Percentiles rank a stretch among this genome's conserved stretches.
These are phyloP conservation scores for Boletellus ananas DNA, from an alignment of 768 basidiomycete genomes.

Conservation along the genomic window DNA sequence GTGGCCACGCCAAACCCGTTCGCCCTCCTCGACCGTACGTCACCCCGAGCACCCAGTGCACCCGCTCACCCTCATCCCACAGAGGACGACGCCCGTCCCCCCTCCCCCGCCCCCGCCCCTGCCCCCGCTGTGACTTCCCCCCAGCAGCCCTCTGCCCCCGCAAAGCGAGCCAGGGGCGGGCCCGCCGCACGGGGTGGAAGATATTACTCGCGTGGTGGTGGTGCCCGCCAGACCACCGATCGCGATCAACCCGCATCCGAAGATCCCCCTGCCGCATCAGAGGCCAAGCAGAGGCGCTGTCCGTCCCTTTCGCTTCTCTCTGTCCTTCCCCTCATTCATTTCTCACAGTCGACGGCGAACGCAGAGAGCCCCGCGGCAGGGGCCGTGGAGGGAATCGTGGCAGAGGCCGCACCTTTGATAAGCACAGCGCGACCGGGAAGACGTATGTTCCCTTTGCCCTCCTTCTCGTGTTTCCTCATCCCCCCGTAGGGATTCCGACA, in stretches of 20 bases:
- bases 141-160: slow-evolving; percentile 35
- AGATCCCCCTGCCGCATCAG: slow-evolving; percentile 34
- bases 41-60: background rate
- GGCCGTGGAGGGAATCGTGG: slow-evolving; percentile 46
- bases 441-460: slow-evolving; percentile 46
- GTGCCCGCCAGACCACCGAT: slow-evolving; percentile 39
- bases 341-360: slow-evolving; percentile 39
- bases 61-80: slow-evolving; percentile 8
- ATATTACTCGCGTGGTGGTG: slow-evolving; percentile 71
- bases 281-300: slow-evolving; percentile 33
- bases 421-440: slow-evolving; percentile 82
- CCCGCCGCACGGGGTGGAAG: slow-evolving; percentile 63
- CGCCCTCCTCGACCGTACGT: slow-evolving; percentile 74
- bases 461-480: slow-evolving; percentile 7
- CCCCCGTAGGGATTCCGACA: slow-evolving; percentile 77
- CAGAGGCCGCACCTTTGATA: slow-evolving; percentile 77
- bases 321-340: slow-evolving; percentile 3
- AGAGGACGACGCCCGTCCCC: slow-evolving; percentile 47
- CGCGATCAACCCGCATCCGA: slow-evolving; percentile 39
- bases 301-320: slow-evolving; percentile 8
- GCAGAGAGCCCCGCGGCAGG: slow-evolving; percentile 43
- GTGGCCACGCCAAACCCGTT: slow-evolving; percentile 87
- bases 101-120: slow-evolving; percentile 35
- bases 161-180: slow-evolving; percentile 49
- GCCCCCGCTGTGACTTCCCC: slow-evolving; percentile 20